A percentile compares a stretch with the other conserved stretches of the same genome.
Evolutionary conservation across 352 stramenopile genomes (phyloP).

Genomic region (Elongisporangium senticosum): DNA sequence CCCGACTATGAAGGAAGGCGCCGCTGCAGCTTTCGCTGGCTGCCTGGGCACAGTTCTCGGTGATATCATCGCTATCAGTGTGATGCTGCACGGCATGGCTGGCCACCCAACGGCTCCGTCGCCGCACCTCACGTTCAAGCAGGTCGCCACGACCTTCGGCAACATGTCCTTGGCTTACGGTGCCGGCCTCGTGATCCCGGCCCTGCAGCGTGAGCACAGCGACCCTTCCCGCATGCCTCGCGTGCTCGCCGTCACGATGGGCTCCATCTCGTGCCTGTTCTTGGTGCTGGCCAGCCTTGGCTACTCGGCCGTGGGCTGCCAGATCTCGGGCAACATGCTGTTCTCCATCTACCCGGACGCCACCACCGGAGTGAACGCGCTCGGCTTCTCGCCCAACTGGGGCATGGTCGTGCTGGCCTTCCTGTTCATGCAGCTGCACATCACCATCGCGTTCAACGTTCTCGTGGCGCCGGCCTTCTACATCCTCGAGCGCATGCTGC

Average conservation of each 20-base stretch:
- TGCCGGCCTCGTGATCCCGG: conserved; percentile 47
- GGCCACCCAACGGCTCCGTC: conserved; percentile 22
- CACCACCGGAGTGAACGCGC: conserved; percentile 17
- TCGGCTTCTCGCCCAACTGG: conserved; percentile 37
- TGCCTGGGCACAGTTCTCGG: conserved; percentile 39
- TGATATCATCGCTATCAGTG: conserved; percentile 26
- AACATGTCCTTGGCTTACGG: conserved; percentile 58
- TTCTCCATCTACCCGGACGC: conserved; percentile 26
- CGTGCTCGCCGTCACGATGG: conserved; percentile 41
- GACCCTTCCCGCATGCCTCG: conserved; percentile 53
- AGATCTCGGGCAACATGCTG: conserved; percentile 52
- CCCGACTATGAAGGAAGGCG: conserved; percentile 49
- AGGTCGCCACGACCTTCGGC: conserved; percentile 49
- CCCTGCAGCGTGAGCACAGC: conserved; percentile 58
- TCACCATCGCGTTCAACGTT: conserved; percentile 54
- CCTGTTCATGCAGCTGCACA: conserved; percentile 62
- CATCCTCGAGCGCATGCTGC: conserved; percentile 43
- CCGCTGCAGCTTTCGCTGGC: conserved; percentile 35
- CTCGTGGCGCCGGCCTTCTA: conserved; percentile 57
- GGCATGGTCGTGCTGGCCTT: conserved; percentile 48
- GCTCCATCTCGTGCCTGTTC: conserved; percentile 41
- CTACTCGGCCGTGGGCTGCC: conserved; percentile 36
- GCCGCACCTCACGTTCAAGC: conserved; percentile 39
- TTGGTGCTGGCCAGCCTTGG: conserved; percentile 37
- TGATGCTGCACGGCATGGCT: conserved; percentile 27